Base-by-base conservation (phyloP, 805 yeast genomes). In the Yarrowia porcina region DNA sequence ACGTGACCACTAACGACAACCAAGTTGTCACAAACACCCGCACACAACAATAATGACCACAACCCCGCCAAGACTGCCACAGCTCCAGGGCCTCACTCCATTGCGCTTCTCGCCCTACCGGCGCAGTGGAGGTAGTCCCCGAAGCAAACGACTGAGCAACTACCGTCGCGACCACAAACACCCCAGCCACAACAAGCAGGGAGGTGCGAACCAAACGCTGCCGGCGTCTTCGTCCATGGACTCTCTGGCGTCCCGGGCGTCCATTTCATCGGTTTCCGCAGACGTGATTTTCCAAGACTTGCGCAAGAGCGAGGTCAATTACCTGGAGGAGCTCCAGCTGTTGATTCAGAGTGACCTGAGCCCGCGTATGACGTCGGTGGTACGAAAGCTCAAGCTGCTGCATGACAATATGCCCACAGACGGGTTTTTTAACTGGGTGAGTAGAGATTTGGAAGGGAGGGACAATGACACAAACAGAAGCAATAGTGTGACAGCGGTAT, bases 21-120 rank as follows among this genome's bases (percentile, higher is more conserved):
- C 15, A 10, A 4, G 23, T 36, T 36, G 41, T 36, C 41, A 9
- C 38, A 18, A 25, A 25, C 28, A 25, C n/a, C n/a, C n/a, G n/a
- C 33, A 44, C 33, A 44, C 33, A 18, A 8, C 28, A 15, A 20
- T 18, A 36, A 56, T 56, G 61, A 15, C 61, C 3, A 41, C 61
- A 15, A 56, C 61, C 1, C 61, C 61, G 6, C 61, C 61, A 17
- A 36, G 61, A 28, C 61, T 56, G 8, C 61, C 61, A 15, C 47
- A 56, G 36, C 49, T 56, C 39, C 47, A 56, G 38, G 61, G 61
- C 61, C 49, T 56, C 25, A 39, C 61, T 2, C 61, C 61, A 5
- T 39, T 56, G 49, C 61, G 61, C 28, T 39, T 56, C 39, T 56
- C 61, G 28, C 61, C 61, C n/a, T 56, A 56, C 38, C 36, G 49